A percentile compares a stretch with the other conserved stretches of the same genome.
Evolutionary conservation across 2,329 filamentous ascomycete genomes (phyloP).

Genomic region (Diaporthe velutina): DNA sequence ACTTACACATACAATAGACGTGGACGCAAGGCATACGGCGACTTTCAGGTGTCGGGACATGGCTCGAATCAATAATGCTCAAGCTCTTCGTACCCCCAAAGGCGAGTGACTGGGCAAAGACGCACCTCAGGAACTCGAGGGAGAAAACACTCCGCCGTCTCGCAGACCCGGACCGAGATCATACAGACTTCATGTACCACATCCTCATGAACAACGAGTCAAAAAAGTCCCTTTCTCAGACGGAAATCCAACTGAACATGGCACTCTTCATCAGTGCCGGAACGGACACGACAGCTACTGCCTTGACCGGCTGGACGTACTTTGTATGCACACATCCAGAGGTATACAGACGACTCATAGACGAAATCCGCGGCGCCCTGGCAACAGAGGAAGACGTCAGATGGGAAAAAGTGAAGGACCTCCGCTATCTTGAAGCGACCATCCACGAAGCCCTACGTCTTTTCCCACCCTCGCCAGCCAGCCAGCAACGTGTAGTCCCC

Average conservation of each 20-base stretch:
- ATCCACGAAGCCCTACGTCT: constrained; percentile 45
- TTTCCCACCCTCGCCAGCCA: constrained; percentile 38
- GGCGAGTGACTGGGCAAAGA: constrained; percentile 9
- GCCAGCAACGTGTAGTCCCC: constrained; percentile 38
- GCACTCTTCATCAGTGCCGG: constrained; percentile 56
- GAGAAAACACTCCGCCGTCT: constrained; percentile 39
- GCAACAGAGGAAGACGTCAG: constrained; percentile 51
- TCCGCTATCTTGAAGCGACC: constrained; percentile 53
- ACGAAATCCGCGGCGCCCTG: constrained; percentile 52
- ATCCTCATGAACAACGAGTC: constrained; percentile 42
- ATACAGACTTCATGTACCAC: constrained; percentile 43
- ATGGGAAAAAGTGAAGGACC: constrained; percentile 48
- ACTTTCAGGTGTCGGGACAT: constrained; percentile 45
- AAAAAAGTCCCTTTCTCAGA: constrained; percentile 21
- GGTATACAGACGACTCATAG: constrained; percentile 46
- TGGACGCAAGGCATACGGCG: constrained; percentile 46
- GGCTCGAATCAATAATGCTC: constrained; percentile 42
- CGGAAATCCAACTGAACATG: constrained; percentile 28
- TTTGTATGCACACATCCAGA: constrained; percentile 47
- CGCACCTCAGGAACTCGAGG: constrained; percentile 16
- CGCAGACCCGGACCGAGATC: constrained; percentile 37
- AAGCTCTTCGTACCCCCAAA: constrained; percentile 43
- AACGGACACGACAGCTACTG: constrained; percentile 64
- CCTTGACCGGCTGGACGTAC: constrained; percentile 56
- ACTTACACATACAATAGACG: constrained; percentile 38